Evolutionary conservation across 2,329 filamentous ascomycete species (phyloP), one percentile per base, ranked within the genome.

Genomic region (Colletotrichum costaricense): DNA sequence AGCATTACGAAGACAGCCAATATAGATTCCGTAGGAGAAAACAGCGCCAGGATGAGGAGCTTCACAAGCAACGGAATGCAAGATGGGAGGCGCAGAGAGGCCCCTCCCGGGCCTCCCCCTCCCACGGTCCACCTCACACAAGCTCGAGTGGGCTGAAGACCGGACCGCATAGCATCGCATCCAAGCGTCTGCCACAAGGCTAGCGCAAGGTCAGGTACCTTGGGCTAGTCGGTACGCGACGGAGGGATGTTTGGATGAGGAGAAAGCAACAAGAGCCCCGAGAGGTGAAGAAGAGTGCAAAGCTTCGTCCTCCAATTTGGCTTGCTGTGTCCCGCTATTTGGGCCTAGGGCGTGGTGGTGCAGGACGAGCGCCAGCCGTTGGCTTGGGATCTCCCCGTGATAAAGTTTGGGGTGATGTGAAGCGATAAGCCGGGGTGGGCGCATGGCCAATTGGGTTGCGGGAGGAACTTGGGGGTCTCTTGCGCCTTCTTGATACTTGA

Each of bases 381-480:
- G 67, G 67, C 55, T 70, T 70, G 67, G 67, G 55, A 70, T 55
- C 54, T 70, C 54, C 24, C 62, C 38, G 35, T 70, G 55, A 66
- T 70, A 42, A 70, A 46, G 67, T 66, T 67, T 58, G 63, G 35
- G 24, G 62, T 35, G 33, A 35, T 30, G 42, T 22, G 38, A 26
- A 42, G 63, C 63, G 63, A 70, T 70, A 70, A 70, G 67, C 42
- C 38, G 2, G 56, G 42, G 42, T 35, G 60, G 62, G 49, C 14
- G n/a, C 30, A 16, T 46, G 52, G 38, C 67, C 67, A 65, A 69
- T 69, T 70, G 62, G 54, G 30, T 59, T 14, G 22, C 9, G 55
- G 52, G 42, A 22, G 52, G 55, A 30, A 30, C 57, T 38, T 59
- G 28, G 55, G 55, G 55, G 30, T 30, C 14, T 57, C 7, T 30